Conservation (phyloP, 2,329 filamentous ascomycete genomes). For the Trichophyton benhamiae region DNA sequence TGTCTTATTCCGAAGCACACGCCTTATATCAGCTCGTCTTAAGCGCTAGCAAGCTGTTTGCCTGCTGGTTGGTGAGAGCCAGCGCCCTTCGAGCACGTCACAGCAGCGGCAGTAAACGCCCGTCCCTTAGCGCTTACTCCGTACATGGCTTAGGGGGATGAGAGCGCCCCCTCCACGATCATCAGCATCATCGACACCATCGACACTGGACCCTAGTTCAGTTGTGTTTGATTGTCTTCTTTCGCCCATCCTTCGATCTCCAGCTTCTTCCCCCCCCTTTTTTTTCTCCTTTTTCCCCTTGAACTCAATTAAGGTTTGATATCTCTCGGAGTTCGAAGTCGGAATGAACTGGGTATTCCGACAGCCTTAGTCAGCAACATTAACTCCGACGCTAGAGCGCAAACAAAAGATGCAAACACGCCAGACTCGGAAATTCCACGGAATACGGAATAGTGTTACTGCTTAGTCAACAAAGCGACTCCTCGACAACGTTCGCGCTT, state of each 20-base stretch:
- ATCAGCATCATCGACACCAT: background rate
- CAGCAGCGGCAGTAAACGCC: background rate
- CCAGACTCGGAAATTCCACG: too few relatives aligned
- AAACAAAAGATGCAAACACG: too few relatives aligned
- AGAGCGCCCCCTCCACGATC: background rate
- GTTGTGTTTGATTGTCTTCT: background rate
- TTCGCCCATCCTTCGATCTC: too few relatives aligned
- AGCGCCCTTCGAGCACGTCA: background rate
- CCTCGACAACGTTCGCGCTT: too few relatives aligned
- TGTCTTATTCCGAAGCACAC: background rate
- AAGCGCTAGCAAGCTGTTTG: background rate
- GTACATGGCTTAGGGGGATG: background rate
- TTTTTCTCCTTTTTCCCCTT: background rate
- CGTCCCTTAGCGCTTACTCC: too few relatives aligned
- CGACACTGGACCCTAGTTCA: background rate
- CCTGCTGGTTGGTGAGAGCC: background rate
- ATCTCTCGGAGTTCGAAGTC: background rate
- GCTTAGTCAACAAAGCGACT: too few relatives aligned
- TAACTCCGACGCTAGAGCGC: background rate
- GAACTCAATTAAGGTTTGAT: background rate
- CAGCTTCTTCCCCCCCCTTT: background rate
- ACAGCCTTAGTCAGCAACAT: background rate
- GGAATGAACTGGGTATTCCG: background rate
- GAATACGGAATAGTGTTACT: too few relatives aligned
- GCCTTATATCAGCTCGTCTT: background rate